These are phyloP conservation scores for Diutina rugosa DNA, from an alignment of 1,139 yeast genomes.

Conservation along the genomic window DNA sequence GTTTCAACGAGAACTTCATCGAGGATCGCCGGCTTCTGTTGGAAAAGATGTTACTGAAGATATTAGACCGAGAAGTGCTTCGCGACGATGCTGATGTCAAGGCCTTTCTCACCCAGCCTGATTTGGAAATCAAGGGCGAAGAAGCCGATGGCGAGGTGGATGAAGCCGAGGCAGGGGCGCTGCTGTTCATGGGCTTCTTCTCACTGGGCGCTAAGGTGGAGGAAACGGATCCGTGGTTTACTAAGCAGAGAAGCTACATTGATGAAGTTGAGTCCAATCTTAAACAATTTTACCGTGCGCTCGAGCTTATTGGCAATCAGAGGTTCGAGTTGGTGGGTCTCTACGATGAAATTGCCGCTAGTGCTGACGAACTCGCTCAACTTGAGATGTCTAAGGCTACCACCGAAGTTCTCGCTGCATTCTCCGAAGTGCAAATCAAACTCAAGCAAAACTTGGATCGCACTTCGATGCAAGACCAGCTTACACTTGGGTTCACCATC, in stretches of 20 bases:
- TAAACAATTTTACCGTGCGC: constrained; percentile 52
- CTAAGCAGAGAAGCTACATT: constrained; percentile 53
- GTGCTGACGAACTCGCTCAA: constrained; percentile 61
- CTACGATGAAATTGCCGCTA: constrained; percentile 32
- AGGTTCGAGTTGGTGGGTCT: constrained; percentile 53
- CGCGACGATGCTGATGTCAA: background rate
- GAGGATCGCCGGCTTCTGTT: constrained; percentile 79
- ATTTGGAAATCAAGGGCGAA: background rate
- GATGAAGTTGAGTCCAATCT: constrained; percentile 68
- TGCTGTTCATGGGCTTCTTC: constrained; percentile 2
- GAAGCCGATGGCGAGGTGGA: constrained; percentile 1
- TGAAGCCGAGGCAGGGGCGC: background rate
- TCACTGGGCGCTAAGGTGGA: constrained; percentile 33
- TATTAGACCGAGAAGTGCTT: constrained; percentile 9
- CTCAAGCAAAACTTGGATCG: constrained; percentile 69
- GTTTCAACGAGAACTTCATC: constrained; percentile 78
- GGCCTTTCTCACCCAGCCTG: background rate
- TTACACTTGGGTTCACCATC: constrained; percentile 75
- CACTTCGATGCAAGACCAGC: constrained; percentile 71
- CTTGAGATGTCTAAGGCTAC: constrained; percentile 66
- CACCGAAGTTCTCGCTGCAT: constrained; percentile 38
- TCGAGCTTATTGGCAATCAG: constrained; percentile 66
- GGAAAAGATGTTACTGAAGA: constrained; percentile 74
- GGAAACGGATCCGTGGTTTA: constrained; percentile 73
- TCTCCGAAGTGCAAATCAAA: constrained; percentile 60